Evolutionary conservation across 805 yeast genomes (phyloP), one percentile per base, ranked within the genome.

Genomic region (Nematodospora valgi): DNA sequence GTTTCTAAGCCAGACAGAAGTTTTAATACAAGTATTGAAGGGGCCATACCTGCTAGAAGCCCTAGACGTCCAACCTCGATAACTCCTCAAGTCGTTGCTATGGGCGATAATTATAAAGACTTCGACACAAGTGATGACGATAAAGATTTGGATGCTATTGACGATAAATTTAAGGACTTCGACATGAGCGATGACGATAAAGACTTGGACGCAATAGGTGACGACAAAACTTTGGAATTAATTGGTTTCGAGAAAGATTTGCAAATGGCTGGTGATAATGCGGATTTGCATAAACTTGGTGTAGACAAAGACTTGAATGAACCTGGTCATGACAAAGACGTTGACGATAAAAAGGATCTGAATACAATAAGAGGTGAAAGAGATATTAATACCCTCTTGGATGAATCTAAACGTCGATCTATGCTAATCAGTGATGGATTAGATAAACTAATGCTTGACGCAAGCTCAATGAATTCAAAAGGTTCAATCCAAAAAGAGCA

Each of bases 11-110:
- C 72, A 1, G 59, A 54, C 34, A 32, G 45, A 14, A 46, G 59
- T 10, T 58, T 58, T 40, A 52, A 50, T 34, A 67, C 72, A 8
- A 54, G 44, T 15, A 49, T 65, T 23, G 70, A 63, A 27, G 49
- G 49, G 5, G 48, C 66, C 3, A 49, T 67, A 2, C 72, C 72
- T 2, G 59, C 68, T 2, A 52, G 72, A 34, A 64, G 68, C 23
- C 51, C 51, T 5, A 49, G 61, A 30, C 46, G 72, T 38, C 72
- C 72, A 5, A 16, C 23, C 23, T 32, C 35, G 11, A 23, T 32
- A 23, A 24, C n/a, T n/a, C n/a, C n/a, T n/a, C n/a, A n/a, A n/a
- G n/a, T n/a, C n/a, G n/a, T n/a, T n/a, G n/a, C n/a, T n/a, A n/a
- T n/a, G n/a, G n/a, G n/a, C n/a, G n/a, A n/a, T n/a, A n/a, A n/a